Percentiles rank a stretch among this genome's conserved stretches.
Evolutionary conservation across 352 stramenopile species (phyloP).

Genomic region (Phytophthora kernoviae): DNA sequence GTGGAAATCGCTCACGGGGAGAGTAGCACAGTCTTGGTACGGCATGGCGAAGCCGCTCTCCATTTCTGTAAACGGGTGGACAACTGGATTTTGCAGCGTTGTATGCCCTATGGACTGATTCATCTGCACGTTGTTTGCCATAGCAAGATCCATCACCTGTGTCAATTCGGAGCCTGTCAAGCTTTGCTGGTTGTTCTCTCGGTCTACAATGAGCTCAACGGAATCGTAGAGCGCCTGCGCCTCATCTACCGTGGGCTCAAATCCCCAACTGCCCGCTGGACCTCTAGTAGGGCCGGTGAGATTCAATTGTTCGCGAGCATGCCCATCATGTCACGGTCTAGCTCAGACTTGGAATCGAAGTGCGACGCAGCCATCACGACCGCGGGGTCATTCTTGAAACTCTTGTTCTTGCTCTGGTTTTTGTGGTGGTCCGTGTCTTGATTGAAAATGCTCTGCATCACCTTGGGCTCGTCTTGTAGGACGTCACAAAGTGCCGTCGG

Average conservation of each 20-base stretch:
- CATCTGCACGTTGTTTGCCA: slow-evolving; percentile 2
- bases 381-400: slow-evolving; percentile 11
- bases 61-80: slow-evolving; percentile 10
- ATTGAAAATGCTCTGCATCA: slow-evolving; percentile 14
- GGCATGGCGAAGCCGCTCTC: slow-evolving; percentile 24
- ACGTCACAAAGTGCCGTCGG: slow-evolving; percentile 17
- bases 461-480: slow-evolving; percentile 7
- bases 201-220: background rate
- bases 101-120: background rate
- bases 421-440: background rate
- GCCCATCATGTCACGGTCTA: slow-evolving; percentile 39
- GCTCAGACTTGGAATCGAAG: slow-evolving; percentile 10
- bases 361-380: slow-evolving; percentile 9
- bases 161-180: slow-evolving; percentile 19
- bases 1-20: slow-evolving; percentile 24
- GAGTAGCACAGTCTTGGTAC: slow-evolving; percentile 19
- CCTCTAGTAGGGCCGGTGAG: slow-evolving; percentile 22
- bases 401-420: background rate
- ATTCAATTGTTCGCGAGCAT: slow-evolving; percentile 41
- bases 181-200: slow-evolving; percentile 5
- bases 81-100: background rate
- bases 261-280: slow-evolving; percentile 18
- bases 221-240: slow-evolving; percentile 13
- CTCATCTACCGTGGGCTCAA: slow-evolving; percentile 8
- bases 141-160: slow-evolving; percentile 12